Evolutionary conservation across 345 rosid species (phyloP).

Genomic region (Anacardium occidentale): DNA sequence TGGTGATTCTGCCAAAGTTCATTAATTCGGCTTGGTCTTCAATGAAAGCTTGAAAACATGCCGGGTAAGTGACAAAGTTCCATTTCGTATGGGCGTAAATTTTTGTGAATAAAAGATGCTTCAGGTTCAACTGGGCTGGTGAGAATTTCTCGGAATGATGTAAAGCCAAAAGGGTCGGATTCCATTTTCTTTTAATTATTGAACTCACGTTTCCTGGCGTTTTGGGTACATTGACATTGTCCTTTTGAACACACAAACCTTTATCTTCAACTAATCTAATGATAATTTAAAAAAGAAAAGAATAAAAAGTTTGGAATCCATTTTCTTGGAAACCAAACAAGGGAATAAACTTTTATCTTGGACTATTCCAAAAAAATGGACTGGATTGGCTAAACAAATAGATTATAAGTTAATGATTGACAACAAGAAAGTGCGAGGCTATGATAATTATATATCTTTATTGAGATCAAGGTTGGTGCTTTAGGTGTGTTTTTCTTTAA

Average conservation of each 20-base stretch:
- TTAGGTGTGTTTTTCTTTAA: neutral
- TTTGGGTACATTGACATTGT: conserved; percentile 20
- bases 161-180: conserved; percentile 36
- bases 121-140: conserved; percentile 8
- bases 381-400: neutral
- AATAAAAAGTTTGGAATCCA: conserved; percentile 18
- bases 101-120: conserved; percentile 10
- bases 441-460: neutral
- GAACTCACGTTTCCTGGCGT: conserved; percentile 20
- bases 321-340: conserved; percentile 24
- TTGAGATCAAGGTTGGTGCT: neutral
- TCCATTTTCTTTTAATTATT: conserved; percentile 22
- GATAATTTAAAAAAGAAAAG: neutral
- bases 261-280: conserved; percentile 7
- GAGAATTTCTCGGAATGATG: conserved; percentile 34
- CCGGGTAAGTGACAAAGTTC: too few species aligned
- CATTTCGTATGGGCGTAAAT: neutral
- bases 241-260: neutral
- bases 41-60: neutral
- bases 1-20: neutral
- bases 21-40: neutral
- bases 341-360: neutral
- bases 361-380: neutral
- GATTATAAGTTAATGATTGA: conserved; percentile 16
- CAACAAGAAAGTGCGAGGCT: neutral